Base-by-base conservation (phyloP, 1,284 basidiomycete species). In the Cystobasidium pallidum region DNA sequence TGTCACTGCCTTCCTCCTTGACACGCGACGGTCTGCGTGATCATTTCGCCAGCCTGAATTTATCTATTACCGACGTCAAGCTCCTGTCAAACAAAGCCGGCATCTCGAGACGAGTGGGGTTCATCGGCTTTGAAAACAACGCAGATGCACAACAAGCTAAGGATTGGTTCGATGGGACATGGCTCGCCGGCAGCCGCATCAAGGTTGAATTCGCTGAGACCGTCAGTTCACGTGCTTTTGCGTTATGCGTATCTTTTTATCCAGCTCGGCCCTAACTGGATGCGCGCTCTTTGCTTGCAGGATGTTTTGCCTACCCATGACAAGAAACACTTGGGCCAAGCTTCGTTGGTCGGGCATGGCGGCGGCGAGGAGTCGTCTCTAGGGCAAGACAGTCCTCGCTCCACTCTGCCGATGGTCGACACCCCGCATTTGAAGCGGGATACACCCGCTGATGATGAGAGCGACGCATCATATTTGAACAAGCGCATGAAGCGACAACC, bases 121-220 rank as follows among this genome's bases (percentile, higher is more conserved):
- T 98, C 79, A 86, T 97, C 7, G 95, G 95, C 0, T 98, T 88
- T 84, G 92, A 91, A 81, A 87, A 88, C 0, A 85, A 89, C 43
- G 84, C 85, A 13, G 91, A 97, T 76, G 95, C 95, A 0, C 75
- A 82, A 13, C 85, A 85, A 17, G 92, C 91, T 0, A 86, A 86
- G 79, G 86, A 88, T 55, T 98, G 91, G 88, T 96, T 92, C 78
- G 87, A 96, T 80, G 86, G 86, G 39, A 92, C 90, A 0, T 98
- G 81, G 77, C 76, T 83, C 47, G 77, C 78, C 39, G 82, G 81
- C 13, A 89, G 80, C 83, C 76, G 89, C 76, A 88, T 97, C 73
- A 86, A 82, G 71, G 91, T 96, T 8, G 86, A 88, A 52, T 80
- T 92, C 51, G 87, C 94, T 0, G 79, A 80, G 58, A 89, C 93